Conservation (phyloP, 768 basidiomycete species). For the Agaricus blazei region DNA sequence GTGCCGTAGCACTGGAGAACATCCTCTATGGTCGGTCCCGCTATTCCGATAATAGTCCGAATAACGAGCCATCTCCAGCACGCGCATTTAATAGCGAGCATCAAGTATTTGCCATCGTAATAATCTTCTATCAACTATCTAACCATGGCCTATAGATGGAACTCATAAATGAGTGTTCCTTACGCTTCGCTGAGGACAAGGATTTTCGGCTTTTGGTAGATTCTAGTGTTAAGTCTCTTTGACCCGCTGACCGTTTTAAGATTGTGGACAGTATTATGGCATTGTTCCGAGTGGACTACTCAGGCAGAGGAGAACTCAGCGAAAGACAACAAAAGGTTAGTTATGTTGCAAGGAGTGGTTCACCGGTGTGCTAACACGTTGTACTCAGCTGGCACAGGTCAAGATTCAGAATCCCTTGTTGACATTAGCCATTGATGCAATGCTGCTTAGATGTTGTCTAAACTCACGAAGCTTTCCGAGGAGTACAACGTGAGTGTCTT, state of each 20-base stretch:
- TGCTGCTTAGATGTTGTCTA: conserved; percentile 72
- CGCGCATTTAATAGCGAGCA: conserved; percentile 92
- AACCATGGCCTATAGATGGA: conserved; percentile 60
- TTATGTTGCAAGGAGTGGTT: neutral
- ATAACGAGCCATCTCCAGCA: conserved; percentile 37
- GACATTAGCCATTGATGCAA: neutral
- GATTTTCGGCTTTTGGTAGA: conserved; percentile 68
- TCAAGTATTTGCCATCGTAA: conserved; percentile 45
- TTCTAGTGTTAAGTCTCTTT: neutral
- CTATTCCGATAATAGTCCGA: neutral
- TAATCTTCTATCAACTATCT: neutral
- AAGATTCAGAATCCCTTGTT: conserved; percentile 17
- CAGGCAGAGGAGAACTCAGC: conserved; percentile 89
- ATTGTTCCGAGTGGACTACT: conserved; percentile 89
- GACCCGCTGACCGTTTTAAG: conserved; percentile 31
- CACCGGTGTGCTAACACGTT: neutral
- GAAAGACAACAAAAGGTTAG: conserved; percentile 87
- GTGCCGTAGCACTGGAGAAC: conserved; percentile 81
- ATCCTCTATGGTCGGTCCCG: conserved; percentile 70
- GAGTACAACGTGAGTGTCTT: conserved; percentile 67
- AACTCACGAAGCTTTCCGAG: conserved; percentile 86
- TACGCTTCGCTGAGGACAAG: conserved; percentile 86
- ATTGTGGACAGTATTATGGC: conserved; percentile 98
- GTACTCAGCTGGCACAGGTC: conserved; percentile 70
- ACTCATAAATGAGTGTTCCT: conserved; percentile 83